Percentiles rank a stretch among this genome's conserved stretches.
phyloP scores from a whole-genome alignment of 345 rosid species.

The Euphorbia peplus region DNA sequence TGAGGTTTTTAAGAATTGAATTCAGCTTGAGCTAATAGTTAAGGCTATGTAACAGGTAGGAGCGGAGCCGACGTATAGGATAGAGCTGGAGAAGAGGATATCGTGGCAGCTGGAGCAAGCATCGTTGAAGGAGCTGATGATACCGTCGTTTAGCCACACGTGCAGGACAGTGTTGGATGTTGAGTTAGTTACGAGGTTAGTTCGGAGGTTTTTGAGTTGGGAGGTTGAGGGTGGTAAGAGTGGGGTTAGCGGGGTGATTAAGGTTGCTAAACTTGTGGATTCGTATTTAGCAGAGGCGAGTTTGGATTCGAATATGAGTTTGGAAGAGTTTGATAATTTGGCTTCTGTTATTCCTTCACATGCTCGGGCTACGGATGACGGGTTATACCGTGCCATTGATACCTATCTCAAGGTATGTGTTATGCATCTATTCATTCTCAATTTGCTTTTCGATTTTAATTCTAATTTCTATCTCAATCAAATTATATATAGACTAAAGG shows the following conservation, averaged over 20 bases:
- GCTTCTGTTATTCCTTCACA: constrained; percentile 68
- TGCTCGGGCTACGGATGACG: constrained; percentile 66
- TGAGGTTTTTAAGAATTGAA: too few relatives aligned
- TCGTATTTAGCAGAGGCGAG: constrained; percentile 73
- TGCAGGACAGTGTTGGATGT: constrained; percentile 72
- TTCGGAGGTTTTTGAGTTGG: constrained; percentile 45
- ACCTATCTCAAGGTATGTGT: constrained; percentile 80
- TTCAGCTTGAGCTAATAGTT: too few relatives aligned
- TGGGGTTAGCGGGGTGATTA: constrained; percentile 44
- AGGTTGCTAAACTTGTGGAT: constrained; percentile 81
- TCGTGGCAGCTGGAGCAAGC: constrained; percentile 89
- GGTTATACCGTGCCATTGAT: constrained; percentile 78
- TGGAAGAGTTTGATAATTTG: constrained; percentile 52
- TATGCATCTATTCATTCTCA: too few relatives aligned
- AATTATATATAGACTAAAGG: too few relatives aligned
- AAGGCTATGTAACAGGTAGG: too few relatives aligned
- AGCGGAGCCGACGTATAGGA: constrained; percentile 45
- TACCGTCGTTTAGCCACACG: constrained; percentile 88
- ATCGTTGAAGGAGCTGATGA: constrained; percentile 77
- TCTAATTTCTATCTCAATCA: too few relatives aligned
- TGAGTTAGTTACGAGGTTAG: constrained; percentile 66
- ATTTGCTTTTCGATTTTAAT: too few relatives aligned
- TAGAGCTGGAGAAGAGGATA: constrained; percentile 67
- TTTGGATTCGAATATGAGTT: constrained; percentile 51
- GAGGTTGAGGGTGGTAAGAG: constrained; percentile 46